Conservation (phyloP, 2,329 filamentous ascomycete genomes). For the Thermothelomyces thermophilus region DNA sequence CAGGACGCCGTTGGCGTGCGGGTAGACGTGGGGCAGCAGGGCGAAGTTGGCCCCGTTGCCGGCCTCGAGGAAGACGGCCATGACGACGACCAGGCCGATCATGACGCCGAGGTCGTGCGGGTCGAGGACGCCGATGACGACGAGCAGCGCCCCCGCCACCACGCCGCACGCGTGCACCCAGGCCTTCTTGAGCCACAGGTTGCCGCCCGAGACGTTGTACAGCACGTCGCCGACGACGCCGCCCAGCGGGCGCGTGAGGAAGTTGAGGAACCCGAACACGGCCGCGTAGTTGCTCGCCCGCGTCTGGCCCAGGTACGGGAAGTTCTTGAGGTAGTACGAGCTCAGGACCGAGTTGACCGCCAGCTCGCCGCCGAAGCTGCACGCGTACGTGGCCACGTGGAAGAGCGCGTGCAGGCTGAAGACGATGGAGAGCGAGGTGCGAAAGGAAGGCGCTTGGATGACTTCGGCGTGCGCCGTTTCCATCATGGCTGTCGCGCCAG, state of each 20-base stretch:
- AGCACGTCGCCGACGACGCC: slow-evolving; percentile 50
- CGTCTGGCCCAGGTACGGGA: slow-evolving; percentile 51
- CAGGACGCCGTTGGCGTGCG: slow-evolving; percentile 70
- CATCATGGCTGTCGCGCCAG: slow-evolving; percentile 23
- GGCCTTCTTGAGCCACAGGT: slow-evolving; percentile 41
- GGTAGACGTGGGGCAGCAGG: slow-evolving; percentile 79
- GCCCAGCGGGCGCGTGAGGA: slow-evolving; percentile 59
- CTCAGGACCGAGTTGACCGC: slow-evolving; percentile 55
- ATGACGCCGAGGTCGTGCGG: slow-evolving; percentile 56
- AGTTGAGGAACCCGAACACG: slow-evolving; percentile 69
- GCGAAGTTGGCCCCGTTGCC: slow-evolving; percentile 83
- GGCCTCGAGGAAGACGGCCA: slow-evolving; percentile 78
- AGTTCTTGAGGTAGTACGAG: slow-evolving; percentile 54
- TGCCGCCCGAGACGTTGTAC: slow-evolving; percentile 34
- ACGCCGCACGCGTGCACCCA: slow-evolving; percentile 60
- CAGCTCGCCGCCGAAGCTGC: slow-evolving; percentile 58
- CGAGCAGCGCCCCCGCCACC: slow-evolving; percentile 51
- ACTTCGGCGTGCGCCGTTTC: slow-evolving; percentile 49
- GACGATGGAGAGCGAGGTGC: slow-evolving; percentile 39
- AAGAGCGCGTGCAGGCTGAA: slow-evolving; percentile 49
- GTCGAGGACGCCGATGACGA: slow-evolving; percentile 59
- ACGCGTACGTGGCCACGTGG: slow-evolving; percentile 50
- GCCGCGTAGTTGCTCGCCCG: slow-evolving; percentile 56
- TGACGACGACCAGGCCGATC: slow-evolving; percentile 68
- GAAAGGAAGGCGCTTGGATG: slow-evolving; percentile 50